These are phyloP conservation scores for Sapria himalayana DNA, from an alignment of 345 rosid species.

Conservation along the genomic window DNA sequence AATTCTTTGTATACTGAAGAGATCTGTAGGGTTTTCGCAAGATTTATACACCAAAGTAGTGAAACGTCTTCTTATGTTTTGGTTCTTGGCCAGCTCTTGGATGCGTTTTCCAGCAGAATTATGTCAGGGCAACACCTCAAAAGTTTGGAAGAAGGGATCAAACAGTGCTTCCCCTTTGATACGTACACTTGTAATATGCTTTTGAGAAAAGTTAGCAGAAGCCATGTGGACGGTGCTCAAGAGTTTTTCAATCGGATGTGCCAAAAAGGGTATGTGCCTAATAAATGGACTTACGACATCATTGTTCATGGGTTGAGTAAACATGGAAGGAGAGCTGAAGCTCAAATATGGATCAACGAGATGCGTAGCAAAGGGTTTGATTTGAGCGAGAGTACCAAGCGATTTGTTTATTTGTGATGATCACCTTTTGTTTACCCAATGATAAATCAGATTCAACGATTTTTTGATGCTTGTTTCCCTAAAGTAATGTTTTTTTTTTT, in stretches of 20 bases:
- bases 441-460: too few relatives aligned
- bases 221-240: constrained; percentile 20
- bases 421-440: not conserved
- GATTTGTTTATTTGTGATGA: constrained; percentile 3
- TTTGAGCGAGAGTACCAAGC: constrained; percentile 2
- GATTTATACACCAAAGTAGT: constrained; percentile 15
- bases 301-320: constrained; percentile 17
- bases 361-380: constrained; percentile 14
- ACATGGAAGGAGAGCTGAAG: constrained; percentile 19
- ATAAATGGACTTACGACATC: constrained; percentile 31
- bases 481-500: too few relatives aligned
- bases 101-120: constrained; percentile 30
- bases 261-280: constrained; percentile 40
- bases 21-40: constrained; percentile 44
- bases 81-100: constrained; percentile 39
- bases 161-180: constrained; percentile 39
- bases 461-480: too few relatives aligned
- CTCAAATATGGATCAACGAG: constrained; percentile 17
- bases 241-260: constrained; percentile 22
- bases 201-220: constrained; percentile 22
- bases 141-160: constrained; percentile 27
- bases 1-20: constrained; percentile 24
- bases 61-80: constrained; percentile 18
- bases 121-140: constrained; percentile 14
- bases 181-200: constrained; percentile 42